These are phyloP conservation scores for Septoria linicola DNA, from an alignment of 2,329 filamentous ascomycete species.

Conservation along the genomic window DNA sequence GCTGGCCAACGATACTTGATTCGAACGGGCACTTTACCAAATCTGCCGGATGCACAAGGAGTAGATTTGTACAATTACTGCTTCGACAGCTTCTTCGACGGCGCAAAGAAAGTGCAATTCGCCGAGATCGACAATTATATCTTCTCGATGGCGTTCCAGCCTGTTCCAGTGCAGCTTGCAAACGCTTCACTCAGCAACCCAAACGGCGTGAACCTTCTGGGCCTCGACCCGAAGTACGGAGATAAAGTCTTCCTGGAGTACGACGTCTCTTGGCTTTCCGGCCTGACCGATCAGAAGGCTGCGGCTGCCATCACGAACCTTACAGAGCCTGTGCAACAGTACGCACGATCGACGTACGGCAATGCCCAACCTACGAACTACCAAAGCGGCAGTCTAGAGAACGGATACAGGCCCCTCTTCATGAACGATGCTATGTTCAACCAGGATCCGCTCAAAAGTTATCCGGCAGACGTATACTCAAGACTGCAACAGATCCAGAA, in stretches of 20 bases:
- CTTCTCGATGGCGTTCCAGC: constrained; percentile 27
- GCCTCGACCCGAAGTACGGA: constrained; percentile 20
- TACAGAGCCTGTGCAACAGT: constrained; percentile 24
- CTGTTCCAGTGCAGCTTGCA: constrained; percentile 23
- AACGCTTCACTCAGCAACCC: constrained; percentile 21
- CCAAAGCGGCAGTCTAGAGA: constrained; percentile 20
- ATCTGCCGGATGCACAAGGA: constrained; percentile 27
- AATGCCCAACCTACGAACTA: constrained; percentile 26
- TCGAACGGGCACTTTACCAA: constrained; percentile 42
- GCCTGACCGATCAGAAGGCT: constrained; percentile 19
- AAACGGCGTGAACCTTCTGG: constrained; percentile 26
- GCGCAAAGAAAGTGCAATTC: constrained; percentile 13
- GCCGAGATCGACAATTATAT: constrained; percentile 20
- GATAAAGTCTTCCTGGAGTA: constrained; percentile 30
- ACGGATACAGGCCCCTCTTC: constrained; percentile 26
- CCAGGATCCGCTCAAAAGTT: constrained; percentile 27
- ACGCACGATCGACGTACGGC: constrained; percentile 22
- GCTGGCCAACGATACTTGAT: constrained; percentile 41
- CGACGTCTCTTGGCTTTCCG: constrained; percentile 25
- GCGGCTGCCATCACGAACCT: constrained; percentile 22
- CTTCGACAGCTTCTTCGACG: constrained; percentile 23
- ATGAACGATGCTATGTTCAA: constrained; percentile 33
- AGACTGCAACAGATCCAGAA: constrained; percentile 23
- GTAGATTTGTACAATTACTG: constrained; percentile 22
- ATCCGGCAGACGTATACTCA: constrained; percentile 23